Percentiles rank a stretch among this genome's conserved stretches.
Evolutionary conservation across 192 early-diverging fungal genomes (phyloP).

Genomic region (Linnemannia elongata): DNA sequence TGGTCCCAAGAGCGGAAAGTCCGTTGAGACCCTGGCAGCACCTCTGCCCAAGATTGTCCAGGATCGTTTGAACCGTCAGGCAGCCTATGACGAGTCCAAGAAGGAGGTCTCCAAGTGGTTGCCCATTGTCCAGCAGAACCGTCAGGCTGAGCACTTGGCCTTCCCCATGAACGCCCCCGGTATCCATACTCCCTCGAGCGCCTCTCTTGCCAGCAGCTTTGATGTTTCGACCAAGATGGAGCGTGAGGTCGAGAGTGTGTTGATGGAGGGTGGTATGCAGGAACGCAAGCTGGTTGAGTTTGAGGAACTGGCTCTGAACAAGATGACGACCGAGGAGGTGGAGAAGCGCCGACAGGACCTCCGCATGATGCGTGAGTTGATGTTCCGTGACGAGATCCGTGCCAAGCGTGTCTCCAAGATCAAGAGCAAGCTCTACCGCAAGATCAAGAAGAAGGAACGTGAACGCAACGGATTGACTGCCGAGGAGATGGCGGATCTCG

Average conservation of each 20-base stretch:
- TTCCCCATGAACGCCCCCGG: constrained; percentile 72
- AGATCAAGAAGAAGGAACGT: constrained; percentile 88
- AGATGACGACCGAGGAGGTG: constrained; percentile 87
- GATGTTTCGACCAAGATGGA: constrained; percentile 81
- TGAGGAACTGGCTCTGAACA: constrained; percentile 90
- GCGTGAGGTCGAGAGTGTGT: constrained; percentile 76
- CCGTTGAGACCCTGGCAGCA: constrained; percentile 69
- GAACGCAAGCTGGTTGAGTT: constrained; percentile 84
- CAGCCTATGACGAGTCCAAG: constrained; percentile 87
- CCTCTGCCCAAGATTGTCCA: constrained; percentile 88
- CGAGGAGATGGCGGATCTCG: constrained; percentile 72
- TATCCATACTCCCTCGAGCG: constrained; percentile 60
- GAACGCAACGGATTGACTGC: constrained; percentile 64
- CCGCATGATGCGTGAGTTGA: constrained; percentile 90
- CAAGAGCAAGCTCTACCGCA: constrained; percentile 96
- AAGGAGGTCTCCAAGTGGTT: constrained; percentile 90
- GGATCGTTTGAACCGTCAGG: constrained; percentile 88
- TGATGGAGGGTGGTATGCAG: constrained; percentile 80
- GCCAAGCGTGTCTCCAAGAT: constrained; percentile 95
- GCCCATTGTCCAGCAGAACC: constrained; percentile 83
- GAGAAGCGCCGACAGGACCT: constrained; percentile 81
- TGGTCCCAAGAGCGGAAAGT: constrained; percentile 61
- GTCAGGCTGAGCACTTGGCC: constrained; percentile 85
- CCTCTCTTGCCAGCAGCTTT: constrained; percentile 74
- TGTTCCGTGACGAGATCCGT: constrained; percentile 94